Base-by-base conservation (phyloP, 2,329 filamentous ascomycete genomes). In the Diplodia intermedia region DNA sequence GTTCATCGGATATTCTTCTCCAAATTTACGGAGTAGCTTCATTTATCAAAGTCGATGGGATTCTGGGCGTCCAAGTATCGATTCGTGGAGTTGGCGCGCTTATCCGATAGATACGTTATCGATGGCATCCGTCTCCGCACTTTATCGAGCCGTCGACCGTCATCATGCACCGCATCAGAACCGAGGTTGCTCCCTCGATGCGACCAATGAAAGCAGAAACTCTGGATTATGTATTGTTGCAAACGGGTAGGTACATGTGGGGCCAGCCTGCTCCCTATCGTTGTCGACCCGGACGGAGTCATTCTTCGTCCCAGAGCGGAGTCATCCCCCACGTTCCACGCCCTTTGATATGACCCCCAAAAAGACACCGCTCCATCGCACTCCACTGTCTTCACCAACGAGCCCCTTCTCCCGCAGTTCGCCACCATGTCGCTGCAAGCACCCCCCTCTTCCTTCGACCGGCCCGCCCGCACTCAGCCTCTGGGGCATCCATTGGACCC, bases 41-140 rank as follows among this genome's bases (percentile, higher is more conserved):
- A 26, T 26, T 4, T 26, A 26, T 26, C 2, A 26, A 26, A 26
- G 26, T 26, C 26, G 26, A 26, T 26, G 26, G 26, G 26, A 26
- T 26, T 26, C 26, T 26, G 26, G 26, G 26, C 26, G 26, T 26
- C 26, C 26, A 26, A 26, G 31, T 33, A 33, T 33, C 6, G 4
- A 33, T 9, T 33, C 26, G 23, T 50, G n/a, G 23, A 50, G 29
- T n/a, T 18, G 52, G 33, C 29, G 52, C 29, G 29, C 53, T 31
- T 55, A 55, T 55, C 53, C 53, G 55, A 57, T 18, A 18, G 36
- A 36, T 20, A 47, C 20, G 54, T 57, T 57, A 57, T 40, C 54
- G 26, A 26, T 26, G 26, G 26, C 26, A 26, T 26, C 26, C 26
- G 55, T 23, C 55, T 43, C 55, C 55, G 55, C 55, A 43, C 38